Base-by-base conservation (phyloP, 2,329 filamentous ascomycete species). In the Cryphonectria nitschkei region DNA sequence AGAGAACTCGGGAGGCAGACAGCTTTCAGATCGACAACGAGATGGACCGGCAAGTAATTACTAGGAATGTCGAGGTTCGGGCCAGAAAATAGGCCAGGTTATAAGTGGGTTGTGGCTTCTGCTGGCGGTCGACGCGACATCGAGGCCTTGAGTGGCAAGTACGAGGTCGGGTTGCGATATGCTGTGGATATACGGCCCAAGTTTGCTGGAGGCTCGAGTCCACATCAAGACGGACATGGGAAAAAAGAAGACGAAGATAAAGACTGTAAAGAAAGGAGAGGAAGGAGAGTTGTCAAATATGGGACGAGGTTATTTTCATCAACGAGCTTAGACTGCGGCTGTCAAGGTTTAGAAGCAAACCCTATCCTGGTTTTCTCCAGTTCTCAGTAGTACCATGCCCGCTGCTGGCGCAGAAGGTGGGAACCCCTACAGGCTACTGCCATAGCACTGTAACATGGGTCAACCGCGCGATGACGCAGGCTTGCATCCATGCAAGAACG, bases 281-380 rank as follows among this genome's bases (percentile, higher is more conserved):
- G 46, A 7, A n/a, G 22, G 22, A 7, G 22, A 1, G 8, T 64
- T 29, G 61, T 64, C 61, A 46, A 43, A 26, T 50, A 64, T 64
- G 61, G 61, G 37, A 41, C 39, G 61, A 64, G n/a, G 39, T 64
- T 62, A 39, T 62, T 62, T 62, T 62, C n/a, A 11, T 22, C 58
- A 19, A 32, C 29, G 13, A 58, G 29, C 26, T 32, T 32, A 58
- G 29, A 58, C 54, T 58, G 54, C 54, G 54, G 13, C 54, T 29
- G 26, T 56, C 26, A 58, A 58, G 54, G 26, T 19, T 32, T 13
- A 58, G 54, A 16, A 58, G 29, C 4, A 32, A 26, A 58, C 54
- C 54, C 54, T 58, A 19, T 19, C 54, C 54, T 58, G 14, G 46
- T 50, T 8, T 50, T n/a, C 46, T 50, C 46, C 46, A 50, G 19